phyloP scores from a whole-genome alignment of 2,329 filamentous ascomycete genomes.

The Aspergillus sp. region DNA sequence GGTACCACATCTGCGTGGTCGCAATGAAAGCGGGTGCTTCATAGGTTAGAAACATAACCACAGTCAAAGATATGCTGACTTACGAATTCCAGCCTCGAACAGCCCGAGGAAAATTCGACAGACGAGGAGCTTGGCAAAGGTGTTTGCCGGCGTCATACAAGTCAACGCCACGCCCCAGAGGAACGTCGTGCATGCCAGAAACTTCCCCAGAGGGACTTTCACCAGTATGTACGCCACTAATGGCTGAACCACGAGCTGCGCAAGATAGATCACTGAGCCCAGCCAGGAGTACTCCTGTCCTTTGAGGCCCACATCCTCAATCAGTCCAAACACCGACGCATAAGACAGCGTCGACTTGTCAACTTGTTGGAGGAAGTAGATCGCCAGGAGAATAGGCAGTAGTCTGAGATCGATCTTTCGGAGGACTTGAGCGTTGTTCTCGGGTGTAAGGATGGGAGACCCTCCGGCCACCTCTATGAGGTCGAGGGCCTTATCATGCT shows the following conservation, averaged over 20 bases:
- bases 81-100: conserved; percentile 50
- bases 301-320: conserved; percentile 55
- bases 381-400: conserved; percentile 55
- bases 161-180: conserved; percentile 53
- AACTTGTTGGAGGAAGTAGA: conserved; percentile 63
- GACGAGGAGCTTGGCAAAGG: conserved; percentile 50
- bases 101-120: conserved; percentile 57
- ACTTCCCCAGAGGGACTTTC: conserved; percentile 60
- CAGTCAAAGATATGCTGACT: conserved; percentile 5
- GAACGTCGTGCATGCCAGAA: conserved; percentile 52
- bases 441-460: conserved; percentile 48
- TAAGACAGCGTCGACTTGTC: conserved; percentile 63
- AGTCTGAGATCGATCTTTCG: conserved; percentile 52
- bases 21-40: conserved; percentile 51
- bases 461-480: conserved; percentile 48
- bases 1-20: conserved; percentile 57
- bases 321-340: conserved; percentile 62
- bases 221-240: conserved; percentile 55
- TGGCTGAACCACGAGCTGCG: conserved; percentile 54
- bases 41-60: background rate
- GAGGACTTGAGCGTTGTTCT: conserved; percentile 53
- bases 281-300: conserved; percentile 56
- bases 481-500: conserved; percentile 49
- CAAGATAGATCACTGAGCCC: conserved; percentile 53
- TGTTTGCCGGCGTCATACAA: conserved; percentile 52